phyloP scores from a whole-genome alignment of 306 rosid species.

The Myrica gale region DNA sequence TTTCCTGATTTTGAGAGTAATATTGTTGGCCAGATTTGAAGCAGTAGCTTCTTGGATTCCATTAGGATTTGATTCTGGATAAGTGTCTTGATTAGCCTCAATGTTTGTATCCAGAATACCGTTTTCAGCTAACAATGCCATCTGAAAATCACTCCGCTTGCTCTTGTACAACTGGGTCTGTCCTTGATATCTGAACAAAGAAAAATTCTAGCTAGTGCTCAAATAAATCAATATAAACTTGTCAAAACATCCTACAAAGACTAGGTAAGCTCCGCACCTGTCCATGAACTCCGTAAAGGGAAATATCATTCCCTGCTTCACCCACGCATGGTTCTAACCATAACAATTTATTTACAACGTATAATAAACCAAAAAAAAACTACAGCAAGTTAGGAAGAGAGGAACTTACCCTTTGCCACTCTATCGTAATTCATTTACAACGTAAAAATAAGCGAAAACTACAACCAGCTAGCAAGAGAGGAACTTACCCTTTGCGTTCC shows the following conservation, averaged over 20 bases:
- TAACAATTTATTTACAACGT: conserved; percentile 25
- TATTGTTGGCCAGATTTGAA: conserved; percentile 47
- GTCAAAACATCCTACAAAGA: conserved; percentile 6
- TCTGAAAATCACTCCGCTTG: conserved; percentile 77
- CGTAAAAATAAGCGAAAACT: conserved; percentile 7
- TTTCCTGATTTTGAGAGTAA: conserved; percentile 48
- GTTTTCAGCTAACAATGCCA: conserved; percentile 75
- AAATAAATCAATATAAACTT: conserved; percentile 16
- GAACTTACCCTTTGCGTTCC: conserved; percentile 75
- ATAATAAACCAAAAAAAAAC: conserved; percentile 2
- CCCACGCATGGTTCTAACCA: conserved; percentile 95
- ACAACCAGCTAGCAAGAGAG: not conserved
- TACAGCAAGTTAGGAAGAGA: not conserved
- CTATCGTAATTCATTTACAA: conserved; percentile 27
- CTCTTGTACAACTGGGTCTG: conserved; percentile 90
- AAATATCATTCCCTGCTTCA: conserved; percentile 86
- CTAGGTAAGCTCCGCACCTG: conserved; percentile 49
- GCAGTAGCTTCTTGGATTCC: conserved; percentile 39
- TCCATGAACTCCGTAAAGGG: conserved; percentile 74
- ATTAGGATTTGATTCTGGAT: conserved; percentile 34
- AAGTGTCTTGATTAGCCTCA: conserved; percentile 38
- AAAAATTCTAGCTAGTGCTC: conserved; percentile 19
- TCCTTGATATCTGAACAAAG: conserved; percentile 69
- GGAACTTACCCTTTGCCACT: not conserved
- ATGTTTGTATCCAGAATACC: conserved; percentile 52